A percentile compares a stretch with the other conserved stretches of the same genome.
Conservation (phyloP, 2,329 filamentous ascomycete genomes). For the Coniochaeta hoffmannii region DNA sequence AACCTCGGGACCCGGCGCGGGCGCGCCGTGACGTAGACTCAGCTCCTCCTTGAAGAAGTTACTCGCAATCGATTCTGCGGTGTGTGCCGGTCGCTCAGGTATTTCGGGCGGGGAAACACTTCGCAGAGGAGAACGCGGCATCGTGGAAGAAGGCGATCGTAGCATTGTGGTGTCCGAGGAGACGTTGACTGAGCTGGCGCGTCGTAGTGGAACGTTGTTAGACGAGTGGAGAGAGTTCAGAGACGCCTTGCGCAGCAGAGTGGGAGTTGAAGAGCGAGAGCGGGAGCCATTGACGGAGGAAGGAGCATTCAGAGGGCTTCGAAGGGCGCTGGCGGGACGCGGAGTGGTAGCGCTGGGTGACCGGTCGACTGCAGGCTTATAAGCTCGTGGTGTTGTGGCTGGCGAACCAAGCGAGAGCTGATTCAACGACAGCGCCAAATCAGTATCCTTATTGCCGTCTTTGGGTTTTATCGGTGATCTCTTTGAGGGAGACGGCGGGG, state of each 20-base stretch:
- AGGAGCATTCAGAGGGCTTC: slow-evolving; percentile 32
- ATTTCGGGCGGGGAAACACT: slow-evolving; percentile 20
- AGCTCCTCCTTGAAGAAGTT: slow-evolving; percentile 66
- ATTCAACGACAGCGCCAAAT: slow-evolving; percentile 33
- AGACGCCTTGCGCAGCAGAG: slow-evolving; percentile 48
- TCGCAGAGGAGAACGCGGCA: slow-evolving; percentile 24
- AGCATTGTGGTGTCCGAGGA: slow-evolving; percentile 25
- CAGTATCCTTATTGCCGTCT: slow-evolving; percentile 16
- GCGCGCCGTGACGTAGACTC: slow-evolving; percentile 46
- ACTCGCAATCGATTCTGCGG: slow-evolving; percentile 51
- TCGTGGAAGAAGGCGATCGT: slow-evolving; percentile 24
- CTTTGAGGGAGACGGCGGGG: not conserved
- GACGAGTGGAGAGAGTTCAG: slow-evolving; percentile 46
- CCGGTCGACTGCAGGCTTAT: slow-evolving; percentile 28
- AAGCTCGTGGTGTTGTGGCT: slow-evolving; percentile 16
- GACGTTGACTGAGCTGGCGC: slow-evolving; percentile 38
- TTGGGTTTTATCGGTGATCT: not conserved
- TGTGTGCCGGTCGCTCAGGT: slow-evolving; percentile 33
- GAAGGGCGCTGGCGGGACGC: slow-evolving; percentile 27
- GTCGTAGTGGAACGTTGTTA: slow-evolving; percentile 35
- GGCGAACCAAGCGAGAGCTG: slow-evolving; percentile 31
- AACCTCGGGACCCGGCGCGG: slow-evolving; percentile 21
- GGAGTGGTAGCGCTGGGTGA: slow-evolving; percentile 31
- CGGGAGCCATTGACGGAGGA: slow-evolving; percentile 25
- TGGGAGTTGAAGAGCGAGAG: slow-evolving; percentile 40